Conservation (phyloP, 139 green algal species). For the Marvania coccoides region DNA sequence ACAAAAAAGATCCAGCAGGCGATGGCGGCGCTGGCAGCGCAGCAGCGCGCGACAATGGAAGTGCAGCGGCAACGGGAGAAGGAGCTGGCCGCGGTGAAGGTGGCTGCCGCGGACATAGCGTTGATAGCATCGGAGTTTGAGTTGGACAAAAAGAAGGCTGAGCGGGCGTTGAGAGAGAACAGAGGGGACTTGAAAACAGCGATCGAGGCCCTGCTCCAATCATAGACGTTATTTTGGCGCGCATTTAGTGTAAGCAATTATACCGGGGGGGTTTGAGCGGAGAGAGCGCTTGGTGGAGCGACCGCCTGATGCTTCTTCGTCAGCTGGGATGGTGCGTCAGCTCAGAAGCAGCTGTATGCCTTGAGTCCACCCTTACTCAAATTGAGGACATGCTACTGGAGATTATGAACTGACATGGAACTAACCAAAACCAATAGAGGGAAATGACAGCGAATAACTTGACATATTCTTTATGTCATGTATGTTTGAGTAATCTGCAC, state of each 20-base stretch:
- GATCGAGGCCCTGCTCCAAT: constrained; percentile 39
- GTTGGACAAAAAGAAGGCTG: constrained; percentile 64
- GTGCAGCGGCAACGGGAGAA: constrained; percentile 46
- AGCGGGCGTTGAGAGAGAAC: constrained; percentile 54
- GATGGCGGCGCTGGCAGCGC: constrained; percentile 50
- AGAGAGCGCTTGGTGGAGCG: no score
- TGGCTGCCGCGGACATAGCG: constrained; percentile 51
- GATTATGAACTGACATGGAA: no score
- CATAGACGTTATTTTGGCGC: background rate
- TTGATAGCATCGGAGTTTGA: constrained; percentile 62
- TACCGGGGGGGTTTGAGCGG: no score
- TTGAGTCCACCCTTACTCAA: no score
- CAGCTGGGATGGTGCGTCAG: no score
- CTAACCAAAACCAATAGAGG: no score
- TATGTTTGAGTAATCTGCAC: no score
- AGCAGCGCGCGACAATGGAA: constrained; percentile 52
- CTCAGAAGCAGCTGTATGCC: no score
- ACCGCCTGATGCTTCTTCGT: no score
- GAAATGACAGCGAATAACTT: no score
- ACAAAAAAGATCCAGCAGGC: constrained; percentile 42
- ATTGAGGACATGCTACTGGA: no score
- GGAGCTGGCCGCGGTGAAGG: constrained; percentile 71
- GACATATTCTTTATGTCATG: no score
- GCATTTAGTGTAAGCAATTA: background rate
- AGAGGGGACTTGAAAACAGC: constrained; percentile 45